Conservation (phyloP, 495 filamentous ascomycete species). For the Clohesyomyces aquaticus region DNA sequence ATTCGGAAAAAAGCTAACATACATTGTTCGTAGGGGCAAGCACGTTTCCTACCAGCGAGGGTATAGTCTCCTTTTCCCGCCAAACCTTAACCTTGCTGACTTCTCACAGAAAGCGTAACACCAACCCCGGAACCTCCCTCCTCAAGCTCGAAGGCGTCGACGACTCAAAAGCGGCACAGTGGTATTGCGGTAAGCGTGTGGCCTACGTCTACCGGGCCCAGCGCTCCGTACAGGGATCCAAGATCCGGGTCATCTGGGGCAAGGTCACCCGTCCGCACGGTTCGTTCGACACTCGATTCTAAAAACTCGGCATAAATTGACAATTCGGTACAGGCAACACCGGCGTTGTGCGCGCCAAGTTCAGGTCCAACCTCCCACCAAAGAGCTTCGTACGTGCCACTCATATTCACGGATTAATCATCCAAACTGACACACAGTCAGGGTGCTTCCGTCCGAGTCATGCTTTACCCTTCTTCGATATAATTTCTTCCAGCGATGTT, state of each 20-base stretch:
- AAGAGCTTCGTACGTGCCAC: constrained; percentile 76
- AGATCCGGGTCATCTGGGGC: constrained; percentile 99
- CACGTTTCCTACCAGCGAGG: constrained; percentile 39
- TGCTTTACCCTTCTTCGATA: constrained; percentile 92
- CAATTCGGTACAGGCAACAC: constrained; percentile 73
- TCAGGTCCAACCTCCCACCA: constrained; percentile 90
- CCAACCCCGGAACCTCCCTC: constrained; percentile 78
- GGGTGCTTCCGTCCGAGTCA: constrained; percentile 90
- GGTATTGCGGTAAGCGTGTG: constrained; percentile 79
- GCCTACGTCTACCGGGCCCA: constrained; percentile 95
- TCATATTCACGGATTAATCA: neutral
- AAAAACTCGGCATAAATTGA: neutral
- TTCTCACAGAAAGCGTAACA: constrained; percentile 60
- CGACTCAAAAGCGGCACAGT: constrained; percentile 80
- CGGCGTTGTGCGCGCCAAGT: constrained; percentile 94
- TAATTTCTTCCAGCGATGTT: constrained; percentile 43
- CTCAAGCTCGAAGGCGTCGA: constrained; percentile 97
- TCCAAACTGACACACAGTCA: constrained; percentile 4
- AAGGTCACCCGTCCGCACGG: constrained; percentile 79
- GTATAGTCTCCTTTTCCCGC: neutral
- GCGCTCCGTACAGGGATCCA: constrained; percentile 89
- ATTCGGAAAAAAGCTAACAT: constrained; percentile 8
- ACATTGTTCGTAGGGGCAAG: constrained; percentile 22
- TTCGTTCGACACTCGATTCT: neutral
- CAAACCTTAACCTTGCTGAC: neutral